A percentile compares a stretch with the other conserved stretches of the same genome.
Evolutionary conservation across 139 green algal species (phyloP).

Genomic region (Picochlorum sp.): DNA sequence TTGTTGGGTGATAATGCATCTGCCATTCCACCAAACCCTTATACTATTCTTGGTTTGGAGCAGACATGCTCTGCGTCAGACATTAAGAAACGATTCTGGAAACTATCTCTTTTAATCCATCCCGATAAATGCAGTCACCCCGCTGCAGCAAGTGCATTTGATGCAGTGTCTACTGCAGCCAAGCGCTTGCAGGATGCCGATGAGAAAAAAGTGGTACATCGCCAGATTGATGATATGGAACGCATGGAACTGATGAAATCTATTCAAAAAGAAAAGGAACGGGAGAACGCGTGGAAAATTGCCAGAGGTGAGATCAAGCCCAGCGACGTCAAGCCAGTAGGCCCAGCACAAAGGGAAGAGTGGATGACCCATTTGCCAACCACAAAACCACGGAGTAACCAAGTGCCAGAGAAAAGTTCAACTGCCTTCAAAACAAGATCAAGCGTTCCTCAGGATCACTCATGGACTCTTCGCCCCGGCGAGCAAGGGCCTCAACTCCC

Average conservation of each 20-base stretch:
- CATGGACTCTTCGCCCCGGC: constrained; percentile 62
- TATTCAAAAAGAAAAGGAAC: constrained; percentile 34
- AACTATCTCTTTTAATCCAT: constrained; percentile 76
- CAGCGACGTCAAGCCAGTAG: constrained; percentile 40
- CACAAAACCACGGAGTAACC: constrained; percentile 15
- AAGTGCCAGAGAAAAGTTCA: neutral
- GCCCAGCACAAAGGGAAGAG: constrained; percentile 27
- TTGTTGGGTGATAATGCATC: constrained; percentile 1
- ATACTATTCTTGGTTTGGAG: constrained; percentile 55
- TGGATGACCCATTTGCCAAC: constrained; percentile 79
- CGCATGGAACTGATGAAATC: constrained; percentile 38
- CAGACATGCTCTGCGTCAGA: constrained; percentile 22
- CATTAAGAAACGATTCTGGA: constrained; percentile 69
- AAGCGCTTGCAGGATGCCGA: constrained; percentile 51
- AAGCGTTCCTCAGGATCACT: constrained; percentile 45
- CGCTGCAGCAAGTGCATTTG: constrained; percentile 62
- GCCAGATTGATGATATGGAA: constrained; percentile 6
- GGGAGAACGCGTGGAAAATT: constrained; percentile 15
- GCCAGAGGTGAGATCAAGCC: constrained; percentile 45
- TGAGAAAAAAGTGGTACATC: constrained; percentile 24
- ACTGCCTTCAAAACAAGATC: neutral
- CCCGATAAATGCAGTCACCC: constrained; percentile 86
- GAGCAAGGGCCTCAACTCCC: constrained; percentile 23
- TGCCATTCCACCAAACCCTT: constrained; percentile 38
- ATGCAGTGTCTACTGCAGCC: constrained; percentile 53